Evolutionary conservation across 2,329 filamentous ascomycete genomes (phyloP).

Genomic region (Aspergillus fischeri): DNA sequence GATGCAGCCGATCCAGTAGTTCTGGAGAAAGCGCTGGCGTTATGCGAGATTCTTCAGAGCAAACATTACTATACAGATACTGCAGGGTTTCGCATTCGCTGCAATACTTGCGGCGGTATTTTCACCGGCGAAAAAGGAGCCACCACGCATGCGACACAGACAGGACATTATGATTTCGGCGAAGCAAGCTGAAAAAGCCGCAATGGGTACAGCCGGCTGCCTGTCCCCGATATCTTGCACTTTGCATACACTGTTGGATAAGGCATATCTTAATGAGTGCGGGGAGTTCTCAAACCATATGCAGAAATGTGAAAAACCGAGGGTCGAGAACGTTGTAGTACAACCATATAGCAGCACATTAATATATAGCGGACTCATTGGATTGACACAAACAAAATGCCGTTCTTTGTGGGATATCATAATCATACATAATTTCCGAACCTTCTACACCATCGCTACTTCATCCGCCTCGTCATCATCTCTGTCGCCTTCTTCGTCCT

Average conservation of each 20-base stretch:
- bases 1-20: slow-evolving; percentile 53
- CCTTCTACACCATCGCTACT: slow-evolving; percentile 33
- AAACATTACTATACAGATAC: slow-evolving; percentile 89
- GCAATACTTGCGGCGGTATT: slow-evolving; percentile 55
- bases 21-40: slow-evolving; percentile 57
- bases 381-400: neutral
- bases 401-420: slow-evolving; percentile 8
- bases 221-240: neutral
- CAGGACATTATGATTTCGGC: slow-evolving; percentile 49
- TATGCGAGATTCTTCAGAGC: slow-evolving; percentile 64
- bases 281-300: neutral
- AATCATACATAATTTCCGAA: slow-evolving; percentile 11
- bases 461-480: slow-evolving; percentile 35
- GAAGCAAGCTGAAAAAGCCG: slow-evolving; percentile 34
- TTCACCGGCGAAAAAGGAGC: slow-evolving; percentile 46
- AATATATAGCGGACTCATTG: neutral
- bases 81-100: slow-evolving; percentile 70
- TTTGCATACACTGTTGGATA: neutral
- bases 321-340: neutral
- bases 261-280: neutral
- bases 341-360: neutral
- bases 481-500: slow-evolving; percentile 28
- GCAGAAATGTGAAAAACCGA: neutral
- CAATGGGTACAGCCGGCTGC: neutral
- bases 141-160: slow-evolving; percentile 43